phyloP scores from a whole-genome alignment of 176 grass and related monocot species.

The Raddia guianensis region DNA sequence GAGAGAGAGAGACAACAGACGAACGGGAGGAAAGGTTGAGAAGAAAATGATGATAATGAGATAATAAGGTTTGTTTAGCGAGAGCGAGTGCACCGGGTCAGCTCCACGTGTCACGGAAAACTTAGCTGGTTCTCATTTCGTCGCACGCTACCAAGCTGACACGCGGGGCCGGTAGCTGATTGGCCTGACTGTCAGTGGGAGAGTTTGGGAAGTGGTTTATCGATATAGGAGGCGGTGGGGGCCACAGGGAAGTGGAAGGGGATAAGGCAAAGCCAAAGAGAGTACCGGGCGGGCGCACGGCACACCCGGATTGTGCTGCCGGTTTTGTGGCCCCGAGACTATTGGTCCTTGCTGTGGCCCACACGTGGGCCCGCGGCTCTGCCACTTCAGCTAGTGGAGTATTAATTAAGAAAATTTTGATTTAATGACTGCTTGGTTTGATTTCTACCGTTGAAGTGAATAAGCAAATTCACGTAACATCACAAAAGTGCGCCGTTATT shows the following conservation, averaged over 20 bases:
- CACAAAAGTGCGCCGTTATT: too few species aligned
- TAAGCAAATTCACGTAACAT: too few species aligned
- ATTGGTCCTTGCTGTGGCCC: neutral
- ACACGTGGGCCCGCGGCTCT: conserved; percentile 29
- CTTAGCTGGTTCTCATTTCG: too few species aligned
- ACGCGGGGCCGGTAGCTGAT: accelerated
- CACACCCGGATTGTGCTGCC: conserved; percentile 36
- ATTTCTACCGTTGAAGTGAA: too few species aligned
- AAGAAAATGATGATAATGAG: neutral
- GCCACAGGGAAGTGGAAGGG: conserved; percentile 32
- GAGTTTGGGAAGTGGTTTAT: accelerated
- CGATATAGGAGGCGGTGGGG: neutral
- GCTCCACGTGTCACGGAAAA: conserved; percentile 38
- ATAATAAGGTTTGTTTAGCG: conserved; percentile 16
- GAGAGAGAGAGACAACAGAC: conserved; percentile 5
- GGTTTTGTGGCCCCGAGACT: conserved; percentile 31
- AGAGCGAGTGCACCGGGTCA: conserved; percentile 25
- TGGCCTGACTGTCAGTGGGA: neutral
- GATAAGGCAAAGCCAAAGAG: conserved; percentile 51
- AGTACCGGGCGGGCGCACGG: conserved; percentile 21
- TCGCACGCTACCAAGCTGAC: accelerated
- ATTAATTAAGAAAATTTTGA: too few species aligned
- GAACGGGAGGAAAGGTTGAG: conserved; percentile 12
- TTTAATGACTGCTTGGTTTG: too few species aligned
- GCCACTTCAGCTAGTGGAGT: neutral